Evolutionary conservation across 352 stramenopile species (phyloP), one percentile per base, ranked within the genome.

Genomic region (Globisporangium canariense): DNA sequence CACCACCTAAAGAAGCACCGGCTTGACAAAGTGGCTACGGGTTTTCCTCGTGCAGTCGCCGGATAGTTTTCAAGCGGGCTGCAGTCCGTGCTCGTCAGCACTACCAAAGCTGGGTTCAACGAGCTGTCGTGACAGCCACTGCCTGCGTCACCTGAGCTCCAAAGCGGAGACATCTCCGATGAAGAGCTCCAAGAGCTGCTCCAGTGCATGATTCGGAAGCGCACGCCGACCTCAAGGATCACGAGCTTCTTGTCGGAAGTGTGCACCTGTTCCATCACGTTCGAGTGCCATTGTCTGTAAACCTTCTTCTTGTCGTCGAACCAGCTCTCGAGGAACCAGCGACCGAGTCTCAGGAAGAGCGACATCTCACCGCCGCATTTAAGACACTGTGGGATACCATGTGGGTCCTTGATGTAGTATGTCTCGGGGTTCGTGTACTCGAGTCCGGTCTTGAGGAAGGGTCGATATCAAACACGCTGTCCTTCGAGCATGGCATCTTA

Each of bases 201-300:
- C 25, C 25, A 28, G 25, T 28, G 25, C 25, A 28, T 28, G 25
- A 28, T 28, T 1, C 25, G 25, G 67, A 89, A 91, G 4, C 84
- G 80, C 38, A 75, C 80, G 20, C 84, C 84, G 40, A 93, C 63
- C 56, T 93, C 81, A 14, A 91, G 70, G 18, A 91, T 81, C 16
- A 77, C 81, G 40, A 93, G 78, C 40, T 86, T 90, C 64, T 84
- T 88, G 40, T 62, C 60, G 7, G 76, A 51, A 5, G 67, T 64
- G 50, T 58, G 61, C 45, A 87, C 79, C 1, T 70, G 46, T 2
- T 75, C 46, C 20, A 83, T 32, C 14, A 70, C 69, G 3, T 66
- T 14, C 18, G 58, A 52, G 16, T 83, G 68, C 78, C 76, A 88
- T 59, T 74, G 59, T 20, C 79, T 53, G 64, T 83, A 85, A 7